Conservation (phyloP, 805 yeast species). For the Yamadazyma sp. region DNA sequence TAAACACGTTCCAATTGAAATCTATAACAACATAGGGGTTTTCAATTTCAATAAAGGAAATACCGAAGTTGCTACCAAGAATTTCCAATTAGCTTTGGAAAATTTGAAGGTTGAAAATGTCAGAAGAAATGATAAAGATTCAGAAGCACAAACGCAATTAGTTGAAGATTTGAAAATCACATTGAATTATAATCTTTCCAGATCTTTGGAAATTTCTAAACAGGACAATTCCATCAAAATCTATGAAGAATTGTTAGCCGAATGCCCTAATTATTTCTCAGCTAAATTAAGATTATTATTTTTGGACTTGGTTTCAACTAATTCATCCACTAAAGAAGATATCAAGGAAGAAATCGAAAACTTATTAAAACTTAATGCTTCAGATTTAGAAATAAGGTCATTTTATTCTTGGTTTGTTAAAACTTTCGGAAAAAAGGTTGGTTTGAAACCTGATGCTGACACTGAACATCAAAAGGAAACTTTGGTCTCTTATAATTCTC, state of each 20-base stretch:
- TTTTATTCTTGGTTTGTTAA: constrained; percentile 88
- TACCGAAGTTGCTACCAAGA: constrained; percentile 51
- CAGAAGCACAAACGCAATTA: constrained; percentile 38
- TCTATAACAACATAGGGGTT: constrained; percentile 83
- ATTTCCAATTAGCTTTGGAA: constrained; percentile 50
- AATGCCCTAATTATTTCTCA: constrained; percentile 67
- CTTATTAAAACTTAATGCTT: constrained; percentile 52
- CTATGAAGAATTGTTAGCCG: constrained; percentile 56
- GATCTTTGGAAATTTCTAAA: constrained; percentile 57
- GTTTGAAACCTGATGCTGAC: constrained; percentile 55
- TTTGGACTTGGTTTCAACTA: constrained; percentile 49
- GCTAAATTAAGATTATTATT: constrained; percentile 73
- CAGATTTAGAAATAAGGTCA: constrained; percentile 79
- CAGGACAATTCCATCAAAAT: constrained; percentile 36
- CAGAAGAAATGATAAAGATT: constrained; percentile 26
- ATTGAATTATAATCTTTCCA: constrained; percentile 65
- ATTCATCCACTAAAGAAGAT: constrained; percentile 33
- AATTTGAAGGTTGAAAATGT: constrained; percentile 21
- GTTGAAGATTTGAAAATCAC: constrained; percentile 28
- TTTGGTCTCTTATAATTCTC: constrained; percentile 75
- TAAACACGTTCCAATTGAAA: constrained; percentile 52
- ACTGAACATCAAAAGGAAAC: constrained; percentile 83
- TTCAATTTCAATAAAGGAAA: constrained; percentile 68
- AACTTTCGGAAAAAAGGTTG: constrained; percentile 51
- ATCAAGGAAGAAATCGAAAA: constrained; percentile 53